Evolutionary conservation across 768 basidiomycete genomes (phyloP).

Genomic region (Lentinula aciculospora): DNA sequence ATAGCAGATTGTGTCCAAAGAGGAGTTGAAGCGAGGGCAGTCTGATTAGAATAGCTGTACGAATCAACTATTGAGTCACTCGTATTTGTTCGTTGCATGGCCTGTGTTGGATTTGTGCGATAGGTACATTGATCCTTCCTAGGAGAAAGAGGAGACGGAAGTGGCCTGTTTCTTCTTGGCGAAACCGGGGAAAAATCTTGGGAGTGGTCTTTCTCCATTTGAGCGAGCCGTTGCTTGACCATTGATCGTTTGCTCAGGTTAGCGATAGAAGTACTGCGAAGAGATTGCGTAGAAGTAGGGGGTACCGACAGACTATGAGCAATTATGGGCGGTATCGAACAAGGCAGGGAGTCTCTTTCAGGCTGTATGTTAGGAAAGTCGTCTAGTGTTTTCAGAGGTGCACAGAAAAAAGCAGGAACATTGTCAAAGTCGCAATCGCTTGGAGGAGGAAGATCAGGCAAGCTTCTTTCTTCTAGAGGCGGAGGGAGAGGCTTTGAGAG

Average conservation of each 20-base stretch:
- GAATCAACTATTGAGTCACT: constrained; percentile 10
- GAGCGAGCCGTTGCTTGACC: constrained; percentile 60
- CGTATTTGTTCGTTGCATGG: background rate
- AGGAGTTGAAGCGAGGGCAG: background rate
- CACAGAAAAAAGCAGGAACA: background rate
- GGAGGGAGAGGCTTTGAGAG: constrained; percentile 3
- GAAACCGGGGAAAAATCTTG: background rate
- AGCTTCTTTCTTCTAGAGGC: constrained; percentile 1
- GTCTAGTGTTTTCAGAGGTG: background rate
- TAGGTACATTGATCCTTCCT: background rate
- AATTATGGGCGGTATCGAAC: background rate
- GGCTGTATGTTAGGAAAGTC: background rate
- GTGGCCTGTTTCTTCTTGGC: background rate
- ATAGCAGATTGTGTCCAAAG: background rate
- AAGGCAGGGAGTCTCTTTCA: background rate
- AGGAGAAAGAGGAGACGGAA: background rate
- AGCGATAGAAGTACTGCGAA: constrained; percentile 47
- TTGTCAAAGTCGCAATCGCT: background rate
- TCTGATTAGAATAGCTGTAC: background rate
- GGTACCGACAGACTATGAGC: background rate
- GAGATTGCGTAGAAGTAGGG: background rate
- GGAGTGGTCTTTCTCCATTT: constrained; percentile 37
- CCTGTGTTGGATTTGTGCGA: background rate
- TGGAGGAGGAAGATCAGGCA: constrained; percentile 7
- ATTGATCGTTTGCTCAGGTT: constrained; percentile 58